Evolutionary conservation across 1,284 basidiomycete species (phyloP).

Genomic region (Blastosporella zonata): DNA sequence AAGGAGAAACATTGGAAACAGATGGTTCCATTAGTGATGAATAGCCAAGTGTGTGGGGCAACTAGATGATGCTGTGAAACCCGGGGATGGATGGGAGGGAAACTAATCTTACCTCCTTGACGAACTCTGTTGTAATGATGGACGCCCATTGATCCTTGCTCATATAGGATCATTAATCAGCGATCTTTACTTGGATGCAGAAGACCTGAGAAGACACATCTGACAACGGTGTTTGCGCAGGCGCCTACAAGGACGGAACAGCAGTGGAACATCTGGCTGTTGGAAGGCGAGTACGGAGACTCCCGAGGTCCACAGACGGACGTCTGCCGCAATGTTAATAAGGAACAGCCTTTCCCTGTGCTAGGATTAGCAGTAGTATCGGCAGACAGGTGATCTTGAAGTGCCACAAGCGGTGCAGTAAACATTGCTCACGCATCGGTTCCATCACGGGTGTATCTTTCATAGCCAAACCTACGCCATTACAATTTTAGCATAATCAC

Average conservation of each 20-base stretch:
- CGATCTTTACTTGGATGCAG: not conserved
- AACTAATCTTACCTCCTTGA: constrained; percentile 2
- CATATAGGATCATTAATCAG: constrained; percentile 15
- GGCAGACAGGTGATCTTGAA: constrained; percentile 5
- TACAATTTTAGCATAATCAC: too few relatives aligned
- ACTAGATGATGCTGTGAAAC: constrained; percentile 12
- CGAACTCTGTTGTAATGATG: constrained; percentile 8
- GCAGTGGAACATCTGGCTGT: not conserved
- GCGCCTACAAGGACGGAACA: constrained; percentile 15
- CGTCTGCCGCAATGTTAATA: not conserved
- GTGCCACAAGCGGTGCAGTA: not conserved
- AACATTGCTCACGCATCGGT: constrained; percentile 1
- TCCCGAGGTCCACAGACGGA: constrained; percentile 14
- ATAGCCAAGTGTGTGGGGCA: constrained; percentile 2
- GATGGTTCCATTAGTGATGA: not conserved
- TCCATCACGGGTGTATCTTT: not conserved
- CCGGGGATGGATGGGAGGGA: constrained; percentile 11
- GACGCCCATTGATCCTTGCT: constrained; percentile 10
- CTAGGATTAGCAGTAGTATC: not conserved
- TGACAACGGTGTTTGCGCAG: constrained; percentile 9
- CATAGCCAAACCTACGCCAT: too few relatives aligned
- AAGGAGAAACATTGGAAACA: not conserved
- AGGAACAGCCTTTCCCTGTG: not conserved
- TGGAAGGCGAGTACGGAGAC: constrained; percentile 9
- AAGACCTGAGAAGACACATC: not conserved